A percentile compares a stretch with the other conserved stretches of the same genome.
These are phyloP conservation scores for Debaryomycetaceae sp. DNA, from an alignment of 1,139 yeast genomes.

Conservation along the genomic window DNA sequence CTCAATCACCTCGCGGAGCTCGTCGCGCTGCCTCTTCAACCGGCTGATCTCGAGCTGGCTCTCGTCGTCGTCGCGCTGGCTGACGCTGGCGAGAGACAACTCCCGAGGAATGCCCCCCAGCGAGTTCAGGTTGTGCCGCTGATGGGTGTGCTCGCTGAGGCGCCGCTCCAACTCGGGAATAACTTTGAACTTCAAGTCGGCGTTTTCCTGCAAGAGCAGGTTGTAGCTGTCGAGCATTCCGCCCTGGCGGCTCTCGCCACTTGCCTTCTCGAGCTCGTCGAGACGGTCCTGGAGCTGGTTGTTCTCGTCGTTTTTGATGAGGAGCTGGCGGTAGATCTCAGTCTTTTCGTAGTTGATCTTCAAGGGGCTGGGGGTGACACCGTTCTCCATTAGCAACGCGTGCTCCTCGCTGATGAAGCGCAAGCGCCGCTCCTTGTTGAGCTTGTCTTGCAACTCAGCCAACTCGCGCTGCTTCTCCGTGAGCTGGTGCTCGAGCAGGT, in stretches of 20 bases:
- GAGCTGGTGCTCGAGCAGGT: conserved; percentile 18
- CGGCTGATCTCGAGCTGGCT: conserved; percentile 26
- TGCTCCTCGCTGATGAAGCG: conserved; percentile 71
- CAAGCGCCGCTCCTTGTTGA: conserved; percentile 61
- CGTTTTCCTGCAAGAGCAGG: conserved; percentile 37
- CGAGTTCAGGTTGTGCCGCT: not conserved
- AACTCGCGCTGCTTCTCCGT: conserved; percentile 44
- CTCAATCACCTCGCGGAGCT: conserved; percentile 50
- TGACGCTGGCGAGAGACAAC: conserved; percentile 17
- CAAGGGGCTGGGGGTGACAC: conserved; percentile 49
- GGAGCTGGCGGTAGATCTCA: conserved; percentile 43
- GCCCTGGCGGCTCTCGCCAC: not conserved
- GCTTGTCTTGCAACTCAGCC: conserved; percentile 49
- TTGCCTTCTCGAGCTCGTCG: conserved; percentile 23
- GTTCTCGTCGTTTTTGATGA: conserved; percentile 44
- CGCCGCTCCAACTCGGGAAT: conserved; percentile 43
- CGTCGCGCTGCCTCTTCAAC: conserved; percentile 53
- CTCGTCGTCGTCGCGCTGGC: conserved; percentile 4
- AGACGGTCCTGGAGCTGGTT: conserved; percentile 40
- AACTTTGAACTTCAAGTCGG: conserved; percentile 35
- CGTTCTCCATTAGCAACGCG: conserved; percentile 51
- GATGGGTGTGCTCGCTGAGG: conserved; percentile 15
- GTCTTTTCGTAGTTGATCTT: conserved; percentile 57
- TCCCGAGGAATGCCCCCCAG: conserved; percentile 11
- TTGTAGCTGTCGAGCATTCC: conserved; percentile 33